Conservation (phyloP, 108 stramenopile species). For the Parmales sp. region DNA sequence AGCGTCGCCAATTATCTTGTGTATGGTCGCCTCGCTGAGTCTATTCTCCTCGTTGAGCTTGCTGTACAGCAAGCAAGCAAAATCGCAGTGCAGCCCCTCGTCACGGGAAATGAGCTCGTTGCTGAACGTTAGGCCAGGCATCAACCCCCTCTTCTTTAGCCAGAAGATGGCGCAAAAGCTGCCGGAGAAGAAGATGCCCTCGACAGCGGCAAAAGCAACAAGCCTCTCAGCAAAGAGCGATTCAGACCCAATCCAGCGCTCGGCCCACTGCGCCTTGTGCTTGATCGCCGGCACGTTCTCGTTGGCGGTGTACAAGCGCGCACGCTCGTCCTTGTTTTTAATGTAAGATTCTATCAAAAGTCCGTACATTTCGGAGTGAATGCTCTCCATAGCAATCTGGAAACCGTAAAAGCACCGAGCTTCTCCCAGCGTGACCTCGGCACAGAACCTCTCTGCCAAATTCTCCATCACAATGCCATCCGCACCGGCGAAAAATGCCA, state of each 20-base stretch:
- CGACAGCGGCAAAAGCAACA: conserved; percentile 83
- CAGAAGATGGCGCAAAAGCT: conserved; percentile 83
- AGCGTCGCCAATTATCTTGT: conserved; percentile 71
- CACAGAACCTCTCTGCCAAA: conserved; percentile 64
- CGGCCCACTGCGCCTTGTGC: conserved; percentile 75
- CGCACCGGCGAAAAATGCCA: conserved; percentile 78
- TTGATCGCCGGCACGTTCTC: conserved; percentile 63
- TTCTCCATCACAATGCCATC: conserved; percentile 85
- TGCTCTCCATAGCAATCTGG: conserved; percentile 86
- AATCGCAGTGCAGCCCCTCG: conserved; percentile 89
- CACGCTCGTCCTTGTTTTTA: conserved; percentile 52
- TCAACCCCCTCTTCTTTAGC: conserved; percentile 80
- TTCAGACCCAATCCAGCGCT: conserved; percentile 53
- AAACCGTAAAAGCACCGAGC: conserved; percentile 85
- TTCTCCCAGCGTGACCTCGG: conserved; percentile 75
- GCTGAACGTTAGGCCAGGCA: conserved; percentile 80
- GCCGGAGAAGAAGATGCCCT: conserved; percentile 85
- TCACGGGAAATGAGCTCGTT: conserved; percentile 86
- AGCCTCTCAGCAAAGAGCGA: conserved; percentile 71
- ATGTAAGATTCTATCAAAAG: conserved; percentile 78
- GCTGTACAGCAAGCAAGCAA: conserved; percentile 90
- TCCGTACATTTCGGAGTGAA: conserved; percentile 80
- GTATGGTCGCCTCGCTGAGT: conserved; percentile 55
- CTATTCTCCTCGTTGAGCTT: conserved; percentile 68
- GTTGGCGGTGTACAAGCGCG: conserved; percentile 56